Evolutionary conservation across 106 monocot genomes (phyloP).

Genomic region (Vanilla planifolia): DNA sequence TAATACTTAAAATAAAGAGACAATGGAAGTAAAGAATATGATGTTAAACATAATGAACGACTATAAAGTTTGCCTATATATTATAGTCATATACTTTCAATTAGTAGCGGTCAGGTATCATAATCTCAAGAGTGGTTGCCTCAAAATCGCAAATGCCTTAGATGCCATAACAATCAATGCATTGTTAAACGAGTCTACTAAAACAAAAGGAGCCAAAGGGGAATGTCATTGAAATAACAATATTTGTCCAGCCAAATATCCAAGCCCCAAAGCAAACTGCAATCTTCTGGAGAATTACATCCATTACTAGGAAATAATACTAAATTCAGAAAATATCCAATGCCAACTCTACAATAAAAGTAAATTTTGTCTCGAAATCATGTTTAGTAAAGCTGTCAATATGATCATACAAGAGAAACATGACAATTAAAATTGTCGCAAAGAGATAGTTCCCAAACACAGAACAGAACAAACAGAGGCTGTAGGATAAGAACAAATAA

Average conservation of each 20-base stretch:
- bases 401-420: not conserved
- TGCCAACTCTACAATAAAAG: not conserved
- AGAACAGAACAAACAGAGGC: not conserved
- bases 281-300: not conserved
- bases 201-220: not conserved
- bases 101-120: not conserved
- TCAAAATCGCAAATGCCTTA: constrained; percentile 1
- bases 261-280: not conserved
- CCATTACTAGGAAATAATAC: not conserved
- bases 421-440: not conserved
- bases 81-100: not conserved
- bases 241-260: not conserved
- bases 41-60: not conserved
- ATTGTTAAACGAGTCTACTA: not conserved
- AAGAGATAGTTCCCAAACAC: not conserved
- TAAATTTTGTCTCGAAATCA: not conserved
- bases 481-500: not conserved
- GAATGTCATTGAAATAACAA: not conserved
- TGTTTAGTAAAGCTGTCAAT: not conserved
- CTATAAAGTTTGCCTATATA: not conserved
- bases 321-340: not conserved
- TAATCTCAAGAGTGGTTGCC: not conserved
- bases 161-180: not conserved
- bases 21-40: not conserved
- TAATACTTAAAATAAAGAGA: not conserved